These are phyloP conservation scores for Rhynchospora tenuis DNA, from an alignment of 176 grass and related monocot species.

Conservation along the genomic window DNA sequence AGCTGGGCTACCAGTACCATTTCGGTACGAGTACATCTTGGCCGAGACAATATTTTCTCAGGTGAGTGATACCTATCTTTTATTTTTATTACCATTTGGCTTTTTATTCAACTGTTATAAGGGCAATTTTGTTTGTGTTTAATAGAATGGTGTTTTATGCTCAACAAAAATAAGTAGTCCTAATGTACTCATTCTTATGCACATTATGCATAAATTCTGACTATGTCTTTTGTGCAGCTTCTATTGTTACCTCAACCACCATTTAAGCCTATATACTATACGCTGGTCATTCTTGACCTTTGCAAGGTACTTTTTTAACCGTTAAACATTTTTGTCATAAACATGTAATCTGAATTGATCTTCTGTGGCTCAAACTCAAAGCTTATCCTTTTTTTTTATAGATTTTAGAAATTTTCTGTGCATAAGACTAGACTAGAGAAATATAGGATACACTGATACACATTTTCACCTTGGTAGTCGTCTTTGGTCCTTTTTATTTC, in stretches of 20 bases:
- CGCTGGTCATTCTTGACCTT: constrained; percentile 94
- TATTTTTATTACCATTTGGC: background rate
- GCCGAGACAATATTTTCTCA: constrained; percentile 99
- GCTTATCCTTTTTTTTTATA: background rate
- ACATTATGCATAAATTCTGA: background rate
- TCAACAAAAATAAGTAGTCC: background rate
- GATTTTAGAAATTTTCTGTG: background rate
- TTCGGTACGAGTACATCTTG: constrained; percentile 97
- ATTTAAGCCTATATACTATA: constrained; percentile 94
- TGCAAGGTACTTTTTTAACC: constrained; percentile 71
- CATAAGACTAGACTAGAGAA: background rate
- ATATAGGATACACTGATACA: background rate
- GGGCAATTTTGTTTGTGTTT: background rate
- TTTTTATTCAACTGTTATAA: constrained; percentile 3
- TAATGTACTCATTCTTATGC: constrained; percentile 9
- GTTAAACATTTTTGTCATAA: background rate
- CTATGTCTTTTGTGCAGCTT: constrained; percentile 51
- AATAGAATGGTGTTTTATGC: background rate
- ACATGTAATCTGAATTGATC: background rate
- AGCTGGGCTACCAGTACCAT: constrained; percentile 82
- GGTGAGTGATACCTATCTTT: constrained; percentile 34
- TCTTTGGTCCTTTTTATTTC: background rate
- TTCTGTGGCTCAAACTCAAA: background rate
- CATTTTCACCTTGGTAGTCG: background rate
- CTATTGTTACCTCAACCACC: constrained; percentile 88